These are phyloP conservation scores for Udeniomyces megalosporus DNA, from an alignment of 768 basidiomycete species.

Conservation along the genomic window DNA sequence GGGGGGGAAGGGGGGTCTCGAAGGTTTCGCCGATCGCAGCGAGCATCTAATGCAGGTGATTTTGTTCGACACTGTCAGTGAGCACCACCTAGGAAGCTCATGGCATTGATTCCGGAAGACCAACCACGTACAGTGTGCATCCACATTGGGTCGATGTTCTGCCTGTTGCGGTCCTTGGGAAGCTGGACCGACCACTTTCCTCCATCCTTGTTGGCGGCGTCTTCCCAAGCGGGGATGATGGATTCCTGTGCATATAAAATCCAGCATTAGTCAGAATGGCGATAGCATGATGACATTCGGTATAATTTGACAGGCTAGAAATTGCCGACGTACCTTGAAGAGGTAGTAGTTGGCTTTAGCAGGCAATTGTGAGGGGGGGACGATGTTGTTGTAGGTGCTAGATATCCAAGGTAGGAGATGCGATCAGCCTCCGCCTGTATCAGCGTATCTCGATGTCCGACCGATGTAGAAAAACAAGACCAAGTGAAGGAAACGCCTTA, in stretches of 20 bases:
- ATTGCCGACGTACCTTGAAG: slow-evolving; percentile 51
- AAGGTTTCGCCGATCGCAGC: slow-evolving; percentile 99
- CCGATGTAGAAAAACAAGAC: background rate
- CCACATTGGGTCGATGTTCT: slow-evolving; percentile 86
- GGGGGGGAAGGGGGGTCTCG: slow-evolving; percentile 51
- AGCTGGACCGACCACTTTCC: slow-evolving; percentile 99
- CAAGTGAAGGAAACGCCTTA: slow-evolving; percentile 31
- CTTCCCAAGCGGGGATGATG: slow-evolving; percentile 96
- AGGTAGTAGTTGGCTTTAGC: slow-evolving; percentile 98
- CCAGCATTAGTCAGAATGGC: background rate
- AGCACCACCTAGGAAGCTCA: too few relatives aligned
- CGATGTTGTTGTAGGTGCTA: slow-evolving; percentile 90
- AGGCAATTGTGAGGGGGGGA: slow-evolving; percentile 80
- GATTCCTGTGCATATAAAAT: slow-evolving; percentile 41
- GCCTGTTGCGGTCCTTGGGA: slow-evolving; percentile 82
- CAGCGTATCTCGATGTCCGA: too few relatives aligned
- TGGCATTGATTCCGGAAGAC: too few relatives aligned
- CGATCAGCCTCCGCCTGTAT: too few relatives aligned
- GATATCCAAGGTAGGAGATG: background rate
- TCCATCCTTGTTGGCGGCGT: slow-evolving; percentile 87
- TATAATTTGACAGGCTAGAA: slow-evolving; percentile 5
- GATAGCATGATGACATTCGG: background rate
- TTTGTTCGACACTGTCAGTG: background rate
- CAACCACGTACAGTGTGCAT: slow-evolving; percentile 62
- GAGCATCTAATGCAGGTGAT: slow-evolving; percentile 54